Evolutionary conservation across 1,139 yeast species (phyloP), one percentile per base, ranked within the genome.

Genomic region (Nakaseomyces kungkrabaensis): DNA sequence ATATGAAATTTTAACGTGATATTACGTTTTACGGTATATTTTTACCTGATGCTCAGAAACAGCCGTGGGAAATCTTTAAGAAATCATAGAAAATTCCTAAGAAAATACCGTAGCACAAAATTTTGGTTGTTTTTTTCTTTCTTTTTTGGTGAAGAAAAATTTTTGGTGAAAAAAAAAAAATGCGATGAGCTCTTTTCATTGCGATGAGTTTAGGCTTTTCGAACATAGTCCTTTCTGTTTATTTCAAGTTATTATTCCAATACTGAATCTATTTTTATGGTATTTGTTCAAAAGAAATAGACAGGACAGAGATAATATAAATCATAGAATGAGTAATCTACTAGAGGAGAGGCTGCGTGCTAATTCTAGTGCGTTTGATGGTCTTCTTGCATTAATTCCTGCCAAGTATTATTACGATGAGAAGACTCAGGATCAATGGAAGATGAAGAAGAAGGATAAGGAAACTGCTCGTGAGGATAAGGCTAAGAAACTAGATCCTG

Each of bases 341-440:
- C 52, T 65, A 37, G 67, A 86, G 80, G 95, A 87, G 63, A 81
- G 96, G 59, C 76, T 89, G 57, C 81, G 82, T 67, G 80, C 84
- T 48, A 95, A 88, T 63, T 85, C 96, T 22, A 75, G 82, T 52
- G 94, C 97, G 6, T 90, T 92, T 67, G 90, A 87, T 65, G 96
- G 97, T 42, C 73, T 92, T 51, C 72, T 92, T 54, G 87, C 97
- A 25, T 73, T 92, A 65, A 89, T 92, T 52, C 97, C 98, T 7
- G 95, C 97, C 8, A 88, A 89, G 63, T 88, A 85, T 62, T 90
- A 90, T 66, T 88, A 87, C 64, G 85, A 79, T 56, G 87, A 85
- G 43, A 82, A 46, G 79, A 79, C 56, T 3, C 82, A 84, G 61
- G 84, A 84, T 51, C 97, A 90, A 68, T 90, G 97, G 97, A 82